Conservation (phyloP, 495 filamentous ascomycete genomes). For the Aspergillus incahuasiensis region DNA sequence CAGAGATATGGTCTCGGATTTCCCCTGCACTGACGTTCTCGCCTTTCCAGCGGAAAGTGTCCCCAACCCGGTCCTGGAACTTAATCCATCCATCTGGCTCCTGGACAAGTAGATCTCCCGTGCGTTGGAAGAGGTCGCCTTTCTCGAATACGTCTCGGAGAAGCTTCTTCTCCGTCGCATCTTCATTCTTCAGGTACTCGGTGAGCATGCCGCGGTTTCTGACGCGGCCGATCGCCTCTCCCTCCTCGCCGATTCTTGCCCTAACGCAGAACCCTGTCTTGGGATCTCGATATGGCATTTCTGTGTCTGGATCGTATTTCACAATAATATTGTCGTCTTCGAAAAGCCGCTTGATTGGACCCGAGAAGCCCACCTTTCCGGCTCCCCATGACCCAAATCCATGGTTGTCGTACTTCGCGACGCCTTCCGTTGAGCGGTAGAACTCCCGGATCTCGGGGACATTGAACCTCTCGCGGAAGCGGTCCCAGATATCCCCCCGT, state of each 20-base stretch:
- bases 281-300: slow-evolving; percentile 64
- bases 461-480: slow-evolving; percentile 78
- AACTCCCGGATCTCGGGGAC: slow-evolving; percentile 82
- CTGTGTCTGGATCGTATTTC: slow-evolving; percentile 66
- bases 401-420: slow-evolving; percentile 67
- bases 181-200: slow-evolving; percentile 75
- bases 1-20: slow-evolving; percentile 48
- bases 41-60: slow-evolving; percentile 93
- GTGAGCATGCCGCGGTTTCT: slow-evolving; percentile 60
- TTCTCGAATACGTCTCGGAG: slow-evolving; percentile 71
- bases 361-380: slow-evolving; percentile 78
- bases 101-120: slow-evolving; percentile 75
- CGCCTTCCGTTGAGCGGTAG: slow-evolving; percentile 83
- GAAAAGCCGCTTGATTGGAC: slow-evolving; percentile 54
- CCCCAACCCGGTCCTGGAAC: slow-evolving; percentile 87
- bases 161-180: slow-evolving; percentile 72
- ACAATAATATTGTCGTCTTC: slow-evolving; percentile 56
- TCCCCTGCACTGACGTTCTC: slow-evolving; percentile 88
- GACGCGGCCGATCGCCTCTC: slow-evolving; percentile 75
- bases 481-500: slow-evolving; percentile 85
- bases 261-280: slow-evolving; percentile 66
- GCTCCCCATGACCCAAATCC: slow-evolving; percentile 65
- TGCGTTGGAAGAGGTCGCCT: slow-evolving; percentile 81
- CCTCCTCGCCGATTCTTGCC: slow-evolving; percentile 57
- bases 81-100: slow-evolving; percentile 66